Conservation (phyloP, 169 alveolate genomes). For the Eimeria maxima region DNA sequence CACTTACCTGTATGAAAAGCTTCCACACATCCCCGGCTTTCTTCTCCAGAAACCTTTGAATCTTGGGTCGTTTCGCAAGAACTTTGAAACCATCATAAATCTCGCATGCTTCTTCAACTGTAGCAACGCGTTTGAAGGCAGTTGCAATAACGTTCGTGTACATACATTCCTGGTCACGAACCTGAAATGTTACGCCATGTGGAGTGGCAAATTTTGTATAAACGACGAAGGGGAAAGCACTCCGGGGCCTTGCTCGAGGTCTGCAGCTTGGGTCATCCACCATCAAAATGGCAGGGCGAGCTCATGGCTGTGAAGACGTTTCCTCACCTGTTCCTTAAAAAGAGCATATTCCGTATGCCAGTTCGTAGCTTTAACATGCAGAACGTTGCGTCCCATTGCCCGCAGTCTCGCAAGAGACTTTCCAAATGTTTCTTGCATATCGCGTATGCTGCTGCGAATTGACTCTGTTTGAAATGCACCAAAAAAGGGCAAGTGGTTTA, state of each 20-base stretch:
- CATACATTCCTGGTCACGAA: conserved; percentile 93
- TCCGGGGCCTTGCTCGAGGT: neutral
- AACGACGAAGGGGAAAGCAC: neutral
- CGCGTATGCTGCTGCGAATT: conserved; percentile 91
- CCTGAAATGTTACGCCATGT: conserved; percentile 51
- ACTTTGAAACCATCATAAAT: conserved; percentile 93
- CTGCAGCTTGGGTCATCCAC: neutral
- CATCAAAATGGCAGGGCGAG: neutral
- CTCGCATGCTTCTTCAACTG: conserved; percentile 90
- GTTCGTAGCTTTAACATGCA: conserved; percentile 95
- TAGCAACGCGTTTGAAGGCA: conserved; percentile 93
- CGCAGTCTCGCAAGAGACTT: conserved; percentile 91
- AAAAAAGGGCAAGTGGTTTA: conserved; percentile 85
- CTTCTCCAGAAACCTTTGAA: conserved; percentile 93
- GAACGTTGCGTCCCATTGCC: conserved; percentile 93
- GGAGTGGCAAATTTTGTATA: neutral
- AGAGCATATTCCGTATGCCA: conserved; percentile 97
- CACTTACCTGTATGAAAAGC: conserved; percentile 88
- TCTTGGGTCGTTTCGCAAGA: conserved; percentile 93
- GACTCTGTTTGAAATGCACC: conserved; percentile 95
- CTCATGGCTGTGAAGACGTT: neutral
- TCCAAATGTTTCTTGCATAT: conserved; percentile 90
- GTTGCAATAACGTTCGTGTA: conserved; percentile 90
- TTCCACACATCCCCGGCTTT: conserved; percentile 93
- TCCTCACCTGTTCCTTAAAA: conserved; percentile 91